phyloP scores from a whole-genome alignment of 805 yeast genomes.

The Suhomyces faveliae region DNA sequence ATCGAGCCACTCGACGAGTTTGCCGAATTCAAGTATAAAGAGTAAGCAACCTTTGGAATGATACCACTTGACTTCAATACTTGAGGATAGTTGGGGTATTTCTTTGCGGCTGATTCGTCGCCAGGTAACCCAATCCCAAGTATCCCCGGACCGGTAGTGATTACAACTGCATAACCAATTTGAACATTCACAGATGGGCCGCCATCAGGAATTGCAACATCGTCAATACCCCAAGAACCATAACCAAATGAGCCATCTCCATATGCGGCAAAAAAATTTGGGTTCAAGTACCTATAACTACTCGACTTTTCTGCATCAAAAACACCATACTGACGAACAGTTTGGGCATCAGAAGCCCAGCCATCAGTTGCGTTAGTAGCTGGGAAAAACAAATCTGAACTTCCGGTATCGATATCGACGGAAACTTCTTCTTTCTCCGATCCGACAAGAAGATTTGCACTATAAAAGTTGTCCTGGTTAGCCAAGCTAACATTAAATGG shows the following conservation, averaged over 20 bases:
- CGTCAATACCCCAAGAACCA: slow-evolving; percentile 27
- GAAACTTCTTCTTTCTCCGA: not conserved
- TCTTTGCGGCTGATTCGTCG: not conserved
- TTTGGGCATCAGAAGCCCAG: not conserved
- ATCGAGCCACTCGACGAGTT: slow-evolving; percentile 21
- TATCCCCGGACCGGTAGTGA: slow-evolving; percentile 6
- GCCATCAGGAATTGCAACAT: slow-evolving; percentile 6
- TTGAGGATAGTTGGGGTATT: slow-evolving; percentile 18
- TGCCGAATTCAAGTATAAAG: slow-evolving; percentile 23
- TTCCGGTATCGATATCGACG: not conserved
- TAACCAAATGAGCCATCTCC: slow-evolving; percentile 48
- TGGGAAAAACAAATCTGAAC: not conserved
- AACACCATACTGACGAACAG: slow-evolving; percentile 18
- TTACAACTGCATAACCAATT: slow-evolving; percentile 5
- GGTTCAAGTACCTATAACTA: slow-evolving; percentile 41
- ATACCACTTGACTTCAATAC: slow-evolving; percentile 25
- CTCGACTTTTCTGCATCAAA: slow-evolving; percentile 42
- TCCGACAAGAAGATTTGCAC: not conserved
- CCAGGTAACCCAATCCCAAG: slow-evolving; percentile 9
- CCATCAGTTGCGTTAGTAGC: not conserved
- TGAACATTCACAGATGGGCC: slow-evolving; percentile 9
- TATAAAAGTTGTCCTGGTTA: not conserved
- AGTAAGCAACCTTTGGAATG: slow-evolving; percentile 21
- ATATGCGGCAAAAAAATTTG: slow-evolving; percentile 43
- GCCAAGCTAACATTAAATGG: not conserved